Conservation (phyloP, 371 early-diverging fungal species). For the Mortierella sp. region DNA sequence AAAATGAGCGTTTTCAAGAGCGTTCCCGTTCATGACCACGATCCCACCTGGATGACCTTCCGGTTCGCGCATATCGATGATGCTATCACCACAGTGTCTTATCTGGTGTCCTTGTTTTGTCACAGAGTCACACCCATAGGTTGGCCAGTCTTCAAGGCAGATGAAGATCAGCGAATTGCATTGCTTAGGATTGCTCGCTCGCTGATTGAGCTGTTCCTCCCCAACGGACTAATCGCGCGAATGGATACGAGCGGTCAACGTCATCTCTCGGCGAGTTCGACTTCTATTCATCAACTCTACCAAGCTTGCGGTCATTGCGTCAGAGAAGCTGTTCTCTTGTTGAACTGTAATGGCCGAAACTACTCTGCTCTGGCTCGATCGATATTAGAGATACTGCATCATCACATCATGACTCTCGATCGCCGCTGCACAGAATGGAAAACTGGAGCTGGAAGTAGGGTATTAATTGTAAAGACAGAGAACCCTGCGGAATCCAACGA, state of each 20-base stretch:
- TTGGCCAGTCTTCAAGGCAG: slow-evolving; percentile 22
- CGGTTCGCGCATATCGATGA: slow-evolving; percentile 30
- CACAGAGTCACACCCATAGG: slow-evolving; percentile 14
- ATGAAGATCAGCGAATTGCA: slow-evolving; percentile 22
- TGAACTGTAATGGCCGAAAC: not conserved
- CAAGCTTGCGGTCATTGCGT: slow-evolving; percentile 41
- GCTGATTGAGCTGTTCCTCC: slow-evolving; percentile 23
- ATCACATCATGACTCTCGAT: slow-evolving; percentile 38
- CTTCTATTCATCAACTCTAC: slow-evolving; percentile 30
- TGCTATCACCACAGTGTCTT: slow-evolving; percentile 23
- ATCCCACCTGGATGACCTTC: slow-evolving; percentile 37
- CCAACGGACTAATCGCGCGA: slow-evolving; percentile 11
- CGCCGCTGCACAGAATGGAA: slow-evolving; percentile 43
- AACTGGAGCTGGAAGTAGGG: not conserved
- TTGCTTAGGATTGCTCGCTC: slow-evolving; percentile 14
- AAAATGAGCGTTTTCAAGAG: slow-evolving; percentile 42
- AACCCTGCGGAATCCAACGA: not conserved
- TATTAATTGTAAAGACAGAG: slow-evolving; percentile 17
- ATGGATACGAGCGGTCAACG: slow-evolving; percentile 11
- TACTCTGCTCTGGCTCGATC: slow-evolving; percentile 21
- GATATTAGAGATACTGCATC: slow-evolving; percentile 25
- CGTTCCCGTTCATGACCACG: slow-evolving; percentile 14
- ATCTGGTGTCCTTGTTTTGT: slow-evolving; percentile 26
- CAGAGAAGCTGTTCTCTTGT: slow-evolving; percentile 10
- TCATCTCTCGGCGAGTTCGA: not conserved